Conservation (phyloP, 2,329 filamentous ascomycete genomes). For the Scedosporium boydii region DNA sequence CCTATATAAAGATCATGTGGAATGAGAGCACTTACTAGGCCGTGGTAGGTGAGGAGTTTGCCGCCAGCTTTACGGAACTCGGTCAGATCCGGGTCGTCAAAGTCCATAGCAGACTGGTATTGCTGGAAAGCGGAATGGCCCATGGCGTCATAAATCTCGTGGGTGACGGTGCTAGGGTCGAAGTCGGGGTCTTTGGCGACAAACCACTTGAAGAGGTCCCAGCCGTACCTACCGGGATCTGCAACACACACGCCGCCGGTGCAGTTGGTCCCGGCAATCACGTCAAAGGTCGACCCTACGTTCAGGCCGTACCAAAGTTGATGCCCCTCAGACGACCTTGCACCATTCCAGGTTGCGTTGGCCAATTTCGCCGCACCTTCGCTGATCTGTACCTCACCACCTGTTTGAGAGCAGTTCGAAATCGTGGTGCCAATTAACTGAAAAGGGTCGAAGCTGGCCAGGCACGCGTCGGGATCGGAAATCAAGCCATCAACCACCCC, state of each 20-base stretch:
- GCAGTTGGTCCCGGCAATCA: background rate
- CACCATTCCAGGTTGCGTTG: background rate
- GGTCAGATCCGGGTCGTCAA: conserved; percentile 17
- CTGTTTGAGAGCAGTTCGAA: background rate
- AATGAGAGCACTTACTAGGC: conserved; percentile 11
- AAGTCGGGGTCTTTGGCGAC: background rate
- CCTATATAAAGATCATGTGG: too few species aligned
- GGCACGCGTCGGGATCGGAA: conserved; percentile 30
- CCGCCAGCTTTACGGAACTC: conserved; percentile 22
- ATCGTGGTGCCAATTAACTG: background rate
- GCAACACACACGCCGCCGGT: background rate
- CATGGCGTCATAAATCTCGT: background rate
- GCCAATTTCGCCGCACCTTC: background rate
- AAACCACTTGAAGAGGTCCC: background rate
- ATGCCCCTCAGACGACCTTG: background rate
- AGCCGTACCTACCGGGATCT: background rate
- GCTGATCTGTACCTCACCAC: background rate
- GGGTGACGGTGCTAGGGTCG: background rate
- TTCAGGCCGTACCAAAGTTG: background rate
- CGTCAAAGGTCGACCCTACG: background rate
- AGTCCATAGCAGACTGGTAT: conserved; percentile 7
- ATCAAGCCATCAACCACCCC: conserved; percentile 37
- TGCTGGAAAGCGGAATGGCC: background rate
- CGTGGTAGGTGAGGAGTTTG: conserved; percentile 31
- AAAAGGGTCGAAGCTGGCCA: background rate